Base-by-base conservation (phyloP, 2,329 filamentous ascomycete genomes). In the Aotearoamyces nothofagi region DNA sequence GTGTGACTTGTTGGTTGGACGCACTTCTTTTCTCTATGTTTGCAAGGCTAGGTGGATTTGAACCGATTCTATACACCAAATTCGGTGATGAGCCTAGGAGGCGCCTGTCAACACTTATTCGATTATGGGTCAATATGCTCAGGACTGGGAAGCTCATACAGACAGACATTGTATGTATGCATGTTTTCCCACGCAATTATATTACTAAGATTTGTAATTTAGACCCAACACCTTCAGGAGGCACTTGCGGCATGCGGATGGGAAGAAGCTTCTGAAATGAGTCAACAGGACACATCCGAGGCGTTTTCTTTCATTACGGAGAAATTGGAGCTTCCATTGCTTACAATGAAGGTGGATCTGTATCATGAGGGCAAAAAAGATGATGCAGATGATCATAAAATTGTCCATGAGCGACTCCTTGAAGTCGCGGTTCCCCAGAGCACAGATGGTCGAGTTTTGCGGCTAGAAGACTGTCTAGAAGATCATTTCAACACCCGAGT, bases 1-100 rank as follows among this genome's bases (percentile, higher is more conserved):
- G 69, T 26, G 83, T 93, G 19, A 96, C 87, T n/a, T 98, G 90
- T 57, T 96, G 92, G 50, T 61, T 96, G 10, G 90, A 96, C 50
- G 69, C 87, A 1, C 58, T 96, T 13, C 65, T 98, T 2, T 96
- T 94, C 50, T 79, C 87, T 50, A 94, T 98, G 83, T 96, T 96
- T 50, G 79, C 81, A 11, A 76, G 81, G 35, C 63, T 94, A 20
- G 78, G 83, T 40, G 86, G 79, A 38, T 98, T 93, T 50, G 87
- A 96, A 52, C 82, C 79, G 27, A 92, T 96, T 63, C 62, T 94
- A 17, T 86, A 81, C 50, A 78, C 77, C 33, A 72, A 76, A 5
- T 81, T 82, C 36, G 66, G 73, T 15, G 79, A 90, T 35, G 72
- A 82, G 37, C 54, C 60, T 8, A 69, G 77, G 37, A 73, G 69